phyloP scores from a whole-genome alignment of 495 filamentous ascomycete genomes.

The Podospora didyma region DNA sequence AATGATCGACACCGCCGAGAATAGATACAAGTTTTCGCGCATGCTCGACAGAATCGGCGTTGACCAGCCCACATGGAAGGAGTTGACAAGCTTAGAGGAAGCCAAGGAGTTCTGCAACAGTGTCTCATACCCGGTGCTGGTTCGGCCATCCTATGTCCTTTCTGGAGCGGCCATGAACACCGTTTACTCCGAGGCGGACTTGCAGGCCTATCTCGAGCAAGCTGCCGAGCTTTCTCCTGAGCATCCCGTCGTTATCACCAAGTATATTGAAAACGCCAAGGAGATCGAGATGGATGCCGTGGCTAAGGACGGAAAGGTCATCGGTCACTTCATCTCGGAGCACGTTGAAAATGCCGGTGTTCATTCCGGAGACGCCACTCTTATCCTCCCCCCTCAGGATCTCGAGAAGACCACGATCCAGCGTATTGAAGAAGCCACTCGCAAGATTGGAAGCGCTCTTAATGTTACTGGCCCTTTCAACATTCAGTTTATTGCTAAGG shows the following conservation, averaged over 20 bases:
- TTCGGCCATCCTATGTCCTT: slow-evolving; percentile 91
- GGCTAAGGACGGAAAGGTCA: slow-evolving; percentile 76
- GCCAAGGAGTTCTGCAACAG: slow-evolving; percentile 78
- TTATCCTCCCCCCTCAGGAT: slow-evolving; percentile 94
- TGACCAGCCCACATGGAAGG: slow-evolving; percentile 97
- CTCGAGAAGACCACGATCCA: slow-evolving; percentile 82
- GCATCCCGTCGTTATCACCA: slow-evolving; percentile 96
- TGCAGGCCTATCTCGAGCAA: slow-evolving; percentile 83
- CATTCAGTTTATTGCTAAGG: slow-evolving; percentile 99
- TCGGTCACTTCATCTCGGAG: slow-evolving; percentile 92
- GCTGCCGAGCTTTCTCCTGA: slow-evolving; percentile 90
- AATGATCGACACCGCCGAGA: slow-evolving; percentile 98
- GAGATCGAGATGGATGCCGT: slow-evolving; percentile 98
- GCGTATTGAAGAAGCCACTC: slow-evolving; percentile 89
- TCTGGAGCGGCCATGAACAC: slow-evolving; percentile 98
- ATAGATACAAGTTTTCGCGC: slow-evolving; percentile 96
- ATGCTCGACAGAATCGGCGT: slow-evolving; percentile 95
- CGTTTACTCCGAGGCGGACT: slow-evolving; percentile 80
- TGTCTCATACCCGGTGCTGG: slow-evolving; percentile 88
- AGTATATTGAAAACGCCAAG: slow-evolving; percentile 95
- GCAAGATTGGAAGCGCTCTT: slow-evolving; percentile 90
- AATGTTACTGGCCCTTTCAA: slow-evolving; percentile 97
- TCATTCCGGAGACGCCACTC: slow-evolving; percentile 91
- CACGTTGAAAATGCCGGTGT: slow-evolving; percentile 96
- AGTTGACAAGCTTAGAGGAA: slow-evolving; percentile 84